Evolutionary conservation across 2,329 filamentous ascomycete genomes (phyloP).

Genomic region (Fusarium austroafricanum): DNA sequence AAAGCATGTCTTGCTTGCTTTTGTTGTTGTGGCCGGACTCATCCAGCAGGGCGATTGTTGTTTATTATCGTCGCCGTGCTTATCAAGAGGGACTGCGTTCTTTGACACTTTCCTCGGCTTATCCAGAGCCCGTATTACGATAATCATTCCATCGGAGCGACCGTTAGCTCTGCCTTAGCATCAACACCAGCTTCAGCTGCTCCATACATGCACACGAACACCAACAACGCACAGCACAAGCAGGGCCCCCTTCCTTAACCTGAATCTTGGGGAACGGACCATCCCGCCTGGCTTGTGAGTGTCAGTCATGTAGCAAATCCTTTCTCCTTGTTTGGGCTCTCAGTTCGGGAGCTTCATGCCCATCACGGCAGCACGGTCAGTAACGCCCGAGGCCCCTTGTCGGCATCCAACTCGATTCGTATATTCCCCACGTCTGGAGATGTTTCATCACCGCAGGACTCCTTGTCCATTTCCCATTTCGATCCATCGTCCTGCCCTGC

Average conservation of each 20-base stretch:
- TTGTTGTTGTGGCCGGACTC: conserved; percentile 23
- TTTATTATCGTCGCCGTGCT: not conserved
- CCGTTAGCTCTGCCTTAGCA: conserved; percentile 13
- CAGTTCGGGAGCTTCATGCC: conserved; percentile 23
- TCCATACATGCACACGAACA: not conserved
- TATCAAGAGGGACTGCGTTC: not conserved
- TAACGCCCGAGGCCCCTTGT: conserved; percentile 24
- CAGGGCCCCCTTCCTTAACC: conserved; percentile 23
- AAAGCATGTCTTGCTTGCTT: conserved; percentile 39
- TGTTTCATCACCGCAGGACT: conserved; percentile 43
- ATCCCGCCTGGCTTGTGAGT: conserved; percentile 33
- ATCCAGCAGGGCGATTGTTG: conserved; percentile 14
- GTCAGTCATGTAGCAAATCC: conserved; percentile 22
- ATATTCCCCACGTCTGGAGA: conserved; percentile 46
- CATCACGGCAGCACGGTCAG: conserved; percentile 24
- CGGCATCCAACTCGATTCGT: conserved; percentile 41
- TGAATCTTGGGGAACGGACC: conserved; percentile 43
- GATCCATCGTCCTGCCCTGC: conserved; percentile 15
- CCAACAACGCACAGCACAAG: conserved; percentile 1
- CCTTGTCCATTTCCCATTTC: conserved; percentile 37
- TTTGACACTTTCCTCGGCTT: conserved; percentile 10
- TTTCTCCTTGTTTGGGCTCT: conserved; percentile 34
- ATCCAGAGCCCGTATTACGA: not conserved
- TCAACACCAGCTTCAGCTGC: not conserved
- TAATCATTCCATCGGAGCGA: conserved; percentile 6